Base-by-base conservation (phyloP, 495 filamentous ascomycete species). In the Aeminium ludgeri region DNA sequence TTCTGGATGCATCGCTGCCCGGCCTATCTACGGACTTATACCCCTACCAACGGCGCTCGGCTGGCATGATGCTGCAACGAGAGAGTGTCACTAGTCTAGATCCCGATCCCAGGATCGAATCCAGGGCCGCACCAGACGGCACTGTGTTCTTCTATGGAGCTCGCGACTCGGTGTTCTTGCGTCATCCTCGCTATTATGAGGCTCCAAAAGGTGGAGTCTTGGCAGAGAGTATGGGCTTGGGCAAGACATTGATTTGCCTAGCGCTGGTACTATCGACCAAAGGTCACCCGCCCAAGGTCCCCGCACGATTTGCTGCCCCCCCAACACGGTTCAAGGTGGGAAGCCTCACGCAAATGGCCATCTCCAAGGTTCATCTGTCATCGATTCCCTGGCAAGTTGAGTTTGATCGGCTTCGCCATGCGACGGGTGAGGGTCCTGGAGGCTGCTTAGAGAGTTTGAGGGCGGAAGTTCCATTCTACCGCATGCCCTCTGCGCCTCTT, bases 221-320 rank as follows among this genome's bases (percentile, higher is more conserved):
- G 15, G 78, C 78, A 2, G 76, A 79, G 52, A 89, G 70, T 33
- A 80, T 82, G 75, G 72, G 73, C 10, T 67, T 74, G 4, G 86
- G 87, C 0, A 96, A 96, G 62, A 95, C 87, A 0, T 58, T 94
- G 20, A 91, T 96, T 8, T 84, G 80, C 42, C 63, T 96, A 13
- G 70, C 86, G 20, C 61, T 86, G 1, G 82, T 94, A 30, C 63
- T 91, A n/a, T 76, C 82, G 10, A 93, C 84, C 0, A 74, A 69
- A 47, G 67, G 76, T 25, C 70, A 87, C 41, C 67, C 75, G 6
- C 69, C 83, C 2, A 59, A 61, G 6, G 69, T 78, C 6, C 84
- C 85, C 2, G 65, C 72, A 1, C 60, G 76, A 39, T 72, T 76
- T 49, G 68, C 69, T 29, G 57, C 56, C 16, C 29, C 33, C 6